Base-by-base conservation (phyloP, 371 early-diverging fungal species). In the Apophysomyces trapeziformis region DNA sequence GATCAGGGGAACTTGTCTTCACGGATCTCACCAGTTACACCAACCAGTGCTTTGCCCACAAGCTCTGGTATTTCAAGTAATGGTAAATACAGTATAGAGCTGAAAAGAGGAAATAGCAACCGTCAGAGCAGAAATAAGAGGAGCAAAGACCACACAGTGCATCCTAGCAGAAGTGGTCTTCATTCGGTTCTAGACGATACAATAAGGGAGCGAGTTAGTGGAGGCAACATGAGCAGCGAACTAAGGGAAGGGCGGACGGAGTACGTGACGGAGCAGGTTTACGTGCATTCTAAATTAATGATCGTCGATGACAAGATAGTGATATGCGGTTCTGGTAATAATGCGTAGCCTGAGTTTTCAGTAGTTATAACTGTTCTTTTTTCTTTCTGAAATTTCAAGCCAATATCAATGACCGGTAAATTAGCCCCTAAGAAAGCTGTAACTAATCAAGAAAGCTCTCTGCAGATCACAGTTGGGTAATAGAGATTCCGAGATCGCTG, bases 401-500 rank as follows among this genome's bases (percentile, higher is more conserved):
- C 38, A 83, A 83, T 63, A 38, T 83, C 37, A 83, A 83, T 63
- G 83, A 83, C 66, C 69, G 82, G 79, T 82, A 77, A 36, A 18
- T 54, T 59, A 13, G 1, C 36, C 14, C 65, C 41, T 54, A 21
- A 50, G 11, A 56, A 7, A 37, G 38, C 35, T 9, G 57, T 35
- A 2, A 11, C 7, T 2, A 26, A 57, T 43, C 13, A 26, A 39
- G 38, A 59, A 3, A 26, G 26, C 63, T 69, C 58, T 4, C 39
- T 50, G 35, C 44, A 90, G 98, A 35, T 94, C 94, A 3, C 90
- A 93, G 81, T 72, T 90, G 47, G 98, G 98, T n/a, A 87, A 86
- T 69, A 88, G 96, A 47, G 98, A 97, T 73, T 93, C 95, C 5
- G 98, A 97, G 76, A 87, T 96, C 64, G 94, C 94, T 32, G 83